Conservation (phyloP, 345 rosid genomes). For the Carallia brachiata region DNA sequence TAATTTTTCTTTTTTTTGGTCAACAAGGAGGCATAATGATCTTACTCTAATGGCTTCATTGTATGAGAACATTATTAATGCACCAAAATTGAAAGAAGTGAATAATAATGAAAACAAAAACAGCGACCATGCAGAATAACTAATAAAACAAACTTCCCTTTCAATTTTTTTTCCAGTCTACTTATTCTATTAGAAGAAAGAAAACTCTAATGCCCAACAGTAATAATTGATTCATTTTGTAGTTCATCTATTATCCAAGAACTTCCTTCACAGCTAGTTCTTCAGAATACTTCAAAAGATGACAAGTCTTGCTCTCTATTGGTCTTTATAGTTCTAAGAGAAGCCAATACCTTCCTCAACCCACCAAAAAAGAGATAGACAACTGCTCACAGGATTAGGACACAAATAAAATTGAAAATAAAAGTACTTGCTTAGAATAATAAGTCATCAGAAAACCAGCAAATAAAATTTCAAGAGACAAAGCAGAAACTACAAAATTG, state of each 20-base stretch:
- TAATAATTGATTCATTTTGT: background rate
- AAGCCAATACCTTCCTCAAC: background rate
- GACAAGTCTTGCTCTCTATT: background rate
- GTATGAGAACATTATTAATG: too few species aligned
- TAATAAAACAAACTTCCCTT: background rate
- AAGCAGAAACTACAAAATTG: background rate
- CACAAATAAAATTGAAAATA: background rate
- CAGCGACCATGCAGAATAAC: background rate
- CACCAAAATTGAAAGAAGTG: too few species aligned
- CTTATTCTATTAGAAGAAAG: background rate
- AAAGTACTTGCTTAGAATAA: background rate
- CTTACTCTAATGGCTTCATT: too few species aligned
- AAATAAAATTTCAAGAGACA: conserved; percentile 2
- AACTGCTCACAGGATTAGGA: background rate
- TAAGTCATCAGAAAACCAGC: background rate
- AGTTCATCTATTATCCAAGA: too few species aligned
- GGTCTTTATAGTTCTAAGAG: background rate
- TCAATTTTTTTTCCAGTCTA: background rate
- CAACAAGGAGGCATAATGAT: too few species aligned
- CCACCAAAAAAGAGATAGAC: background rate
- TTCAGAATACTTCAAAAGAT: background rate
- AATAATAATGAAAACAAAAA: too few species aligned
- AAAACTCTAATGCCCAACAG: background rate
- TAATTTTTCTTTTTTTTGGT: too few species aligned
- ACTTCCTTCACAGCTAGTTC: background rate